Base-by-base conservation (phyloP, 108 stramenopile genomes). In the Thalassiosira profunda region DNA sequence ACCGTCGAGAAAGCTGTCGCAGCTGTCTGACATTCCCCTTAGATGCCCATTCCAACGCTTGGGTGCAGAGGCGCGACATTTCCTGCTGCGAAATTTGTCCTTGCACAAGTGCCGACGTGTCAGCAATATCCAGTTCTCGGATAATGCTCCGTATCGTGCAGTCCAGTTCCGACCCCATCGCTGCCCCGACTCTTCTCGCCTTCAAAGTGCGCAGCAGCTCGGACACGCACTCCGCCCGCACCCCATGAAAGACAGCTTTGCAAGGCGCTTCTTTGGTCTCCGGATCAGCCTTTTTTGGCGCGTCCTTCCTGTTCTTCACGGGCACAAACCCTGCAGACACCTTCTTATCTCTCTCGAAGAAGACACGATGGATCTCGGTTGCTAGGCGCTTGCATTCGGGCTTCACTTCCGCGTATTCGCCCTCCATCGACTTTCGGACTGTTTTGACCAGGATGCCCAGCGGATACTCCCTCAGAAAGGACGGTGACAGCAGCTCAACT, bases 231-330 rank as follows among this genome's bases (percentile, higher is more conserved):
- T 78, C 58, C n/a, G 58, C 7, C 9, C 60, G 23, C 14, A 89
- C 84, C 15, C 88, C 86, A 26, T 87, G 83, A 67, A 90, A 89
- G 9, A 68, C 66, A 23, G 72, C 65, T 38, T 51, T 58, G n/a
- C n/a, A n/a, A n/a, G n/a, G n/a, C n/a, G n/a, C n/a, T n/a, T n/a
- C n/a, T n/a, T n/a, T n/a, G n/a, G n/a, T n/a, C n/a, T n/a, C n/a
- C n/a, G n/a, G n/a, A n/a, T n/a, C n/a, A n/a, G n/a, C n/a, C n/a
- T n/a, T n/a, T n/a, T 48, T 46, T 1, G 58, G 15, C 17, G 67
- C 31, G 18, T 17, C 35, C 18, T 69, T 57, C 25, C 15, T 56
- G 5, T 61, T 70, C 58, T 65, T 83, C 17, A 65, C 65, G n/a
- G 82, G 78, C 58, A 70, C 68, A 49, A 83, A 83, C 58, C 57